A percentile compares a stretch with the other conserved stretches of the same genome.
Evolutionary conservation across 768 basidiomycete genomes (phyloP).

Genomic region (Exidia glandulosa): DNA sequence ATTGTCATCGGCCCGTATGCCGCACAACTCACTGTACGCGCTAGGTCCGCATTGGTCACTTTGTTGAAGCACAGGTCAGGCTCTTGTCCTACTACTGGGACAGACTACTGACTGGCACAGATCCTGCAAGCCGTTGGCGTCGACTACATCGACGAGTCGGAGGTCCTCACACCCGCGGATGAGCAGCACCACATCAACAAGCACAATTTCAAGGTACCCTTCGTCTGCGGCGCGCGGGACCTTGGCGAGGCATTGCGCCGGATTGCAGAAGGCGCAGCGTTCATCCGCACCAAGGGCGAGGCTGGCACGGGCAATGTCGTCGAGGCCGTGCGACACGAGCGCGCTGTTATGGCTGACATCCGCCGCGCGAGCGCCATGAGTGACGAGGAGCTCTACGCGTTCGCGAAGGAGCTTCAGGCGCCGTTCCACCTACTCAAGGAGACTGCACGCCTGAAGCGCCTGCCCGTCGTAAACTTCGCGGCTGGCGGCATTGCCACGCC

Average conservation of each 20-base stretch:
- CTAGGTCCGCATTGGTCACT: slow-evolving; percentile 92
- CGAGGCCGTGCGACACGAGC: slow-evolving; percentile 88
- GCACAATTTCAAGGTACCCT: slow-evolving; percentile 87
- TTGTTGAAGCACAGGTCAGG: slow-evolving; percentile 85
- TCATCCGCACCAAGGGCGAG: slow-evolving; percentile 97
- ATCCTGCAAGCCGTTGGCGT: slow-evolving; percentile 90
- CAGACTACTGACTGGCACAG: slow-evolving; percentile 28
- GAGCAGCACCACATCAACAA: slow-evolving; percentile 96
- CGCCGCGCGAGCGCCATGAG: slow-evolving; percentile 77
- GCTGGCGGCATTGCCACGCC: slow-evolving; percentile 91
- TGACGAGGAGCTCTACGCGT: slow-evolving; percentile 90
- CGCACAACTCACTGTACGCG: slow-evolving; percentile 61
- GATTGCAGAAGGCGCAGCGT: slow-evolving; percentile 94
- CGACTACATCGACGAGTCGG: slow-evolving; percentile 62
- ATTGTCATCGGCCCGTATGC: neutral
- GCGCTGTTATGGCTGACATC: slow-evolving; percentile 76
- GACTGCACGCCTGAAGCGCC: slow-evolving; percentile 80
- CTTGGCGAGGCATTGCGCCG: slow-evolving; percentile 93
- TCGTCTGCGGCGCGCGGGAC: slow-evolving; percentile 92
- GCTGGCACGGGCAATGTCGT: slow-evolving; percentile 85
- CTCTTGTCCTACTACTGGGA: neutral
- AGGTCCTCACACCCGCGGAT: slow-evolving; percentile 88
- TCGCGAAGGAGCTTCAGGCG: slow-evolving; percentile 84
- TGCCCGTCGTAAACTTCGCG: slow-evolving; percentile 95
- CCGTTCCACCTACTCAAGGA: slow-evolving; percentile 97